phyloP scores from a whole-genome alignment of 2,329 filamentous ascomycete genomes.

The Exophiala alcalophila region DNA sequence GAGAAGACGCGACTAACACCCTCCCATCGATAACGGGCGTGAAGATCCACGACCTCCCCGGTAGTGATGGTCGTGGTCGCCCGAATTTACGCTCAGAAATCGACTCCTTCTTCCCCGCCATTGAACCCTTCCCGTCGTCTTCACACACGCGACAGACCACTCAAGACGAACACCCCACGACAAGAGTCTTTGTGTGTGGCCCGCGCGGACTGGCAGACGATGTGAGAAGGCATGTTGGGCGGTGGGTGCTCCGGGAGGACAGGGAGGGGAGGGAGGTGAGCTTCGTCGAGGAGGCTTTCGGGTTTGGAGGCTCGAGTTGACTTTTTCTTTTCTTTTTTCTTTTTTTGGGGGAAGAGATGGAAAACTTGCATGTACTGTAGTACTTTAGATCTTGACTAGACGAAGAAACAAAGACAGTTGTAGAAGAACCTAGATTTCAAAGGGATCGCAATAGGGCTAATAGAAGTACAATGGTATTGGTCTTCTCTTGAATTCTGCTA shows the following conservation, averaged over 20 bases:
- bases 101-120: neutral
- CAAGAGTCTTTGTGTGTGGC: slow-evolving; percentile 28
- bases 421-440: too few relatives aligned
- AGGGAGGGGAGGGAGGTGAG: slow-evolving; percentile 23
- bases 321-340: neutral
- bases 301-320: slow-evolving; percentile 23
- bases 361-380: too few relatives aligned
- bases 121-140: neutral
- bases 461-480: too few relatives aligned
- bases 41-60: slow-evolving; percentile 3
- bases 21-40: neutral
- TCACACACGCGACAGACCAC: neutral
- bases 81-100: slow-evolving; percentile 8
- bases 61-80: too few relatives aligned
- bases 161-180: neutral
- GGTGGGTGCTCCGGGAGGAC: slow-evolving; percentile 13
- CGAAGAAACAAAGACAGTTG: too few relatives aligned
- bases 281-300: slow-evolving; percentile 29
- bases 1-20: neutral
- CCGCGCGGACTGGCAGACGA: slow-evolving; percentile 17
- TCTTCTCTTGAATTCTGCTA: too few relatives aligned
- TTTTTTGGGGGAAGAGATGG: too few relatives aligned
- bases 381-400: too few relatives aligned
- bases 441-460: too few relatives aligned
- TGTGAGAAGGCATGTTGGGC: slow-evolving; percentile 19